Base-by-base conservation (phyloP, 2,329 filamentous ascomycete genomes). In the Apiospora arundinis region DNA sequence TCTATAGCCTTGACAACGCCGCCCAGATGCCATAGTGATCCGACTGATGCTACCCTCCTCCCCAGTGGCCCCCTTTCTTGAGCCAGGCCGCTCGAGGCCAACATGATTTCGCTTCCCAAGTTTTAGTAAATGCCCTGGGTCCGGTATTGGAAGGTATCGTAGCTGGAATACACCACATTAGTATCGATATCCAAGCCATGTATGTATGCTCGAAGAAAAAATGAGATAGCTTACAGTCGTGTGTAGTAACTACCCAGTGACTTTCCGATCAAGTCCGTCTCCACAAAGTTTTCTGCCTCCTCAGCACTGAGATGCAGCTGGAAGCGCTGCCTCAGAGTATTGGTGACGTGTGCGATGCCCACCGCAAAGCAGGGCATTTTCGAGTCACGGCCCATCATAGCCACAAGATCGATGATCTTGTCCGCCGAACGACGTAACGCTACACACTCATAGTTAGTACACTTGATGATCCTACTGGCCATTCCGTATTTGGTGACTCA, bases 181-280 rank as follows among this genome's bases (percentile, higher is more conserved):
- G 18, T 23, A 67, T 23, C 2, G 44, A 25, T 52, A n/a, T 23
- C 7, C n/a, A 25, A 12, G 12, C n/a, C n/a, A n/a, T n/a, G 12
- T 16, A 45, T 14, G 42, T 45, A 45, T 14, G 42, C 42, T 14
- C 42, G 1, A 60, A 37, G 16, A 28, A 18, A n/a, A n/a, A 46
- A 25, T 2, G 52, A 4, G 3, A 23, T 44, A 25, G 81, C 92
- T 86, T 84, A 95, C 91, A 95, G 88, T 84, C 93, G 89, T 79
- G 93, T 95, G 81, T 95, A 95, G 83, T 96, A 96, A 81, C 93
- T 95, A 74, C 93, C 93, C 76, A 93, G 88, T 74, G 92, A 94
- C 87, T 96, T 96, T 74, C 86, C 90, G 76, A 96, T 89, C 77
- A 96, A 83, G 79, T 95, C 93, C 46, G 87, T 91, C 79, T 96